phyloP scores from a whole-genome alignment of 352 stramenopile genomes.

The Phytophthora hybrid region DNA sequence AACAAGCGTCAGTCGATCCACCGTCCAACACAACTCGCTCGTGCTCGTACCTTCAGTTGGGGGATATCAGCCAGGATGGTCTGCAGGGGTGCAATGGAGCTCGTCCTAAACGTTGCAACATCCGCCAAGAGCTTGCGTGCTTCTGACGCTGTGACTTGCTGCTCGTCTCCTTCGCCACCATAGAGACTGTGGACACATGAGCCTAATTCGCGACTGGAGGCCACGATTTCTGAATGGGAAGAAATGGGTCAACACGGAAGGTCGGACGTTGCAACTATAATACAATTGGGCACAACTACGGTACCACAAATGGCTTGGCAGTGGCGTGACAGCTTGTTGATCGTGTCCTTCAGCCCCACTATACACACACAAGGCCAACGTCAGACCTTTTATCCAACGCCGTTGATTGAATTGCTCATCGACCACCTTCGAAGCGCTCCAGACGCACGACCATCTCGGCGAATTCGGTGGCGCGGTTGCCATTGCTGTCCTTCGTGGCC shows the following conservation, averaged over 20 bases:
- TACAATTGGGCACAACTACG: no score
- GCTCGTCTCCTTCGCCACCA: conserved; percentile 30
- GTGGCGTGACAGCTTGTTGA: conserved; percentile 61
- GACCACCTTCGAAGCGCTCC: conserved; percentile 53
- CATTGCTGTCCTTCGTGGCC: conserved; percentile 16
- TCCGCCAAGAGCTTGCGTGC: conserved; percentile 37
- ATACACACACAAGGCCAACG: neutral
- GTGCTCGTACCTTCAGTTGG: conserved; percentile 54
- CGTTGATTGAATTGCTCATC: neutral
- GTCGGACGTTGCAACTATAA: conserved; percentile 10
- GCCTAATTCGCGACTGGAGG: conserved; percentile 37
- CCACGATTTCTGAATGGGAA: conserved; percentile 36
- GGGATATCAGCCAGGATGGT: conserved; percentile 61
- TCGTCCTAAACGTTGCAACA: conserved; percentile 61
- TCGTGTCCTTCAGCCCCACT: conserved; percentile 50
- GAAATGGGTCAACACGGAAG: neutral
- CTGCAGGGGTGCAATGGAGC: conserved; percentile 68
- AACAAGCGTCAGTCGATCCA: conserved; percentile 9
- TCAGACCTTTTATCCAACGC: neutral
- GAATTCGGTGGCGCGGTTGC: conserved; percentile 32
- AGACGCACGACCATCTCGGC: conserved; percentile 39
- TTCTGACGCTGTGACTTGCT: conserved; percentile 23
- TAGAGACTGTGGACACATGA: conserved; percentile 29
- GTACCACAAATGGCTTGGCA: conserved; percentile 68
- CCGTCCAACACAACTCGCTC: conserved; percentile 1